These are phyloP conservation scores for Mucor saturninus DNA, from an alignment of 371 early-diverging fungal species.

Conservation along the genomic window DNA sequence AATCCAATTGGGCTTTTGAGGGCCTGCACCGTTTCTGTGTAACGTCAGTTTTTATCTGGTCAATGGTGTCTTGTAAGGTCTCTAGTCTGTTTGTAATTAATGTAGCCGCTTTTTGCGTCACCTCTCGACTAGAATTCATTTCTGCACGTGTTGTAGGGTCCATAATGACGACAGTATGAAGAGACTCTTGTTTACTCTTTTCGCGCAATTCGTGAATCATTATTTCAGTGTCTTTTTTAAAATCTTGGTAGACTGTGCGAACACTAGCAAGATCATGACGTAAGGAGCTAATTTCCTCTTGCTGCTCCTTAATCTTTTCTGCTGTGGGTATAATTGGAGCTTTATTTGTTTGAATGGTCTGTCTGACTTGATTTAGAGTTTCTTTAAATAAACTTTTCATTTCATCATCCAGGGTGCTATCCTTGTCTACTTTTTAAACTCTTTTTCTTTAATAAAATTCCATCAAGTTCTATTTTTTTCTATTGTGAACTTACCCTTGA, in stretches of 20 bases:
- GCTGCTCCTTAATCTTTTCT: slow-evolving; percentile 11
- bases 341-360: neutral
- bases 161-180: slow-evolving; percentile 27
- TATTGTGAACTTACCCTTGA: slow-evolving; percentile 42
- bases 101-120: slow-evolving; percentile 61
- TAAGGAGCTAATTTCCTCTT: slow-evolving; percentile 14
- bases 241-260: slow-evolving; percentile 3
- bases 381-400: slow-evolving; percentile 13
- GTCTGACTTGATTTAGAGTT: slow-evolving; percentile 3
- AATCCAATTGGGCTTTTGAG: slow-evolving; percentile 53
- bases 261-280: slow-evolving; percentile 14
- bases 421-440: neutral
- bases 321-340: slow-evolving; percentile 12
- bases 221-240: slow-evolving; percentile 1
- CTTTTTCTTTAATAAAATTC: neutral
- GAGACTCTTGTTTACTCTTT: slow-evolving; percentile 27
- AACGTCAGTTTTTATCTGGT: slow-evolving; percentile 80
- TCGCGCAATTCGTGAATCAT: slow-evolving; percentile 10
- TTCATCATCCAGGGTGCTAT: neutral
- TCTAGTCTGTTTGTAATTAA: slow-evolving; percentile 64
- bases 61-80: slow-evolving; percentile 70
- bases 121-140: slow-evolving; percentile 64
- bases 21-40: slow-evolving; percentile 73
- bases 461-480: too few relatives aligned
- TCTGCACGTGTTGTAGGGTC: slow-evolving; percentile 43